Evolutionary conservation across 768 basidiomycete genomes (phyloP), one percentile per base, ranked within the genome.

Genomic region (Amyloporia xantha): DNA sequence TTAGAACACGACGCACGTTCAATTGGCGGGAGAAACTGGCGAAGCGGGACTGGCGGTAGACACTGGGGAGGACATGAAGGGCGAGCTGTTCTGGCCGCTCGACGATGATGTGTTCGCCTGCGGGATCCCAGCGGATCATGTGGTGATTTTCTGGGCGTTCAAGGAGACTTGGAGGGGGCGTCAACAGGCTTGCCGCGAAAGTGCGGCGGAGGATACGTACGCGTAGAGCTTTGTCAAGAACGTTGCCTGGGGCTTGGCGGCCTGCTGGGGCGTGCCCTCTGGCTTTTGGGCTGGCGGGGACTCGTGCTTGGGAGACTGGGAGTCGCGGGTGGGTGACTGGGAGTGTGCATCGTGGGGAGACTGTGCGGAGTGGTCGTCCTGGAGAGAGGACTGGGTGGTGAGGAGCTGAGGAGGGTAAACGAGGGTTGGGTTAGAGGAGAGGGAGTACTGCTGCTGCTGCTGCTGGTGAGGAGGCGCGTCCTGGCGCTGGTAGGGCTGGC

Each of bases 1-100:
- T 58, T 62, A 7, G 30, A 33, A 15, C 59, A 57, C 57, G 64
- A 55, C 82, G 54, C 62, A 95, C 91, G 72, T 96, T 96, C 65
- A 96, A 82, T 78, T 96, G 92, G 70, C 92, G 82, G 59, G 91
- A 94, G 78, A 95, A 96, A 78, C 87, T 90, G 44, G 93, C 93
- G 66, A 96, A 96, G 72, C 91, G 79, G 64, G 89, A 94, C 79
- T 96, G 92, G 63, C 92, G 85, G 69, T 96, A 96, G 47, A 96
- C 86, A 60, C 85, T 84, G 44, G 93, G 92, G 54, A 96, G 82
- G 65, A 96, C 88, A 66, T 94, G 91, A 48, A 92, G 79, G 2
- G 92, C 92, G 50, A 96, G 84, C 66, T 94, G 91, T 64, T 91
- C 90, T 54, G 92, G 93, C 26, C 87, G 75, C 62, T 94, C 92